Base-by-base conservation (phyloP, 2,329 filamentous ascomycete species). In the Huntiella decipiens region DNA sequence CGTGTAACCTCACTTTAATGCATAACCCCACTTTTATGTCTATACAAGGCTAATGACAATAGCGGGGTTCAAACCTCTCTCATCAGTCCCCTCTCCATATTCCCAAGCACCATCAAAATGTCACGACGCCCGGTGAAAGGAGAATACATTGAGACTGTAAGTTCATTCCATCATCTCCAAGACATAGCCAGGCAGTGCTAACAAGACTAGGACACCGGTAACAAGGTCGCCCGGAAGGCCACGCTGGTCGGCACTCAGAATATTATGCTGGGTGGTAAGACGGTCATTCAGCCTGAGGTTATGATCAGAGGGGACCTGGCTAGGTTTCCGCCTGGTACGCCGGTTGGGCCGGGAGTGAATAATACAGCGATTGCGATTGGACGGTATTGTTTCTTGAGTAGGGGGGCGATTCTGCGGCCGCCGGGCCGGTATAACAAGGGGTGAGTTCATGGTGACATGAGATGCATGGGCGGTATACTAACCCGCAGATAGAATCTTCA, bases 101-200 rank as follows among this genome's bases (percentile, higher is more conserved):
- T 10, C 22, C 22, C 34, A 16, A 36, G 10, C 17, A 13, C 12
- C n/a, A 12, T 10, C 17, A 33, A 46, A 43, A 51, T 86, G 82
- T 82, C 82, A 52, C 74, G 79, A 55, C 82, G 87, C 58, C 68
- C 77, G 43, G 70, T 74, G 7, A 93, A 86, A 63, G 84, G 84
- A 63, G 87, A 95, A 63, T 96, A 95, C 60, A 95, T 98, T 52
- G 88, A 95, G 64, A 98, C 91, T 45, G 87, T 93, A 71, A 56
- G 72, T 28, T 8, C 1, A 0, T 31, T 7, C 34, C 8, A 28
- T 32, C 22, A 36, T 2, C 1, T 5, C 5, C 19, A 39, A 12
- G 41, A 38, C 5, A 38, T 15, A 17, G 4, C 16, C 12, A 16
- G 5, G 44, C n/a, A n/a, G n/a, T n/a, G n/a, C 44, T 50, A 38